Conservation (phyloP, 805 yeast genomes). For the Grigorovia jiainica region DNA sequence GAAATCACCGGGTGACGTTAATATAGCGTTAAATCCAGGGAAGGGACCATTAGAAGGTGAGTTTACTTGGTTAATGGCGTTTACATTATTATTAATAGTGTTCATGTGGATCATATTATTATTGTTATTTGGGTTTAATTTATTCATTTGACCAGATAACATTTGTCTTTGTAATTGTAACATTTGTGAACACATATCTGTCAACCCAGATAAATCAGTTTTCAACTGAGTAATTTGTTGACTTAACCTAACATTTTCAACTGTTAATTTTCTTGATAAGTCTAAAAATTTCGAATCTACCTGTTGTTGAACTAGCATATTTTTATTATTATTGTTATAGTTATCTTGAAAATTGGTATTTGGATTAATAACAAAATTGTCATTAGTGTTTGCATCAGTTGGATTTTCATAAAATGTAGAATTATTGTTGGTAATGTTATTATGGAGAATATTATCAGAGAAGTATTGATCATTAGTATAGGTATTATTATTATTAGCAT, state of each 20-base stretch:
- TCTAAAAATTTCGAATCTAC: slow-evolving; percentile 8
- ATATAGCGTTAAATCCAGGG: background rate
- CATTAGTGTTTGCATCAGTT: background rate
- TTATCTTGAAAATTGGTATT: background rate
- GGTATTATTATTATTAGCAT: background rate
- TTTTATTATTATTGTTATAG: background rate
- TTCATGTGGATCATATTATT: background rate
- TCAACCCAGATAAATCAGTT: slow-evolving; percentile 19
- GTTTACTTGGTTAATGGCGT: background rate
- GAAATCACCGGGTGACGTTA: background rate
- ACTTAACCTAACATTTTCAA: slow-evolving; percentile 24
- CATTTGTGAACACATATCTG: slow-evolving; percentile 21
- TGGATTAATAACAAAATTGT: background rate
- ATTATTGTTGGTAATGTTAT: too few relatives aligned
- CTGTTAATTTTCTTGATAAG: slow-evolving; percentile 21
- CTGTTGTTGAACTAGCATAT: background rate
- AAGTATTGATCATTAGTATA: background rate
- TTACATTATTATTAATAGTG: background rate
- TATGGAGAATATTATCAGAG: background rate
- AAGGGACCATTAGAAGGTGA: background rate
- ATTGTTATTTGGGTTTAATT: background rate
- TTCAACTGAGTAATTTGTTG: slow-evolving; percentile 24
- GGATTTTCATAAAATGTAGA: too few relatives aligned
- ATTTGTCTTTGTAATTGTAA: slow-evolving; percentile 19
- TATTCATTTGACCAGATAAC: slow-evolving; percentile 4